Evolutionary conservation across 73 alveolate species (phyloP), one percentile per base, ranked within the genome.

Genomic region (Stentor roeselii): DNA sequence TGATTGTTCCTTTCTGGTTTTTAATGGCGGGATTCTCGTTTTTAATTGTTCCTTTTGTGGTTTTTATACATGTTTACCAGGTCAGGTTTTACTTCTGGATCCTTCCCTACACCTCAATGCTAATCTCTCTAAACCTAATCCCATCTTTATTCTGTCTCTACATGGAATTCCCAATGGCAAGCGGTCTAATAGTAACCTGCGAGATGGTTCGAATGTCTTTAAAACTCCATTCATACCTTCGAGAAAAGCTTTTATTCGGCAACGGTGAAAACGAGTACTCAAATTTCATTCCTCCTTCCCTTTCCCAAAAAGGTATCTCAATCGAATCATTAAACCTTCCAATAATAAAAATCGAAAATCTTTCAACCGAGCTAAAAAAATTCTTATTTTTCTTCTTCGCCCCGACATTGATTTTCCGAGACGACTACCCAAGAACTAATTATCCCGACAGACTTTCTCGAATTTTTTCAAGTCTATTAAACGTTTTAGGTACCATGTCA

Each of bases 371-470:
- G 85, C 36, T 93, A 14, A 3, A 76, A 3, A 83, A 90, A 60
- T 91, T 60, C 82, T 83, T 90, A 31, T 94, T 88, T 85, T 94
- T 88, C 91, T 91, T 93, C 78, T 88, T 92, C 75, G 91, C 94
- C 60, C 98, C 98, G 3, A 93, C 97, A 39, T 87, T 94, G 21
- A 78, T 94, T 3, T 94, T 89, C 86, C 84, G 98, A 87, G 98
- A 94, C 80, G 37, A 82, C 39, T 94, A 94, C 67, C 89, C 80
- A 27, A 67, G 84, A 3, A 82, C 83, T 34, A 88, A 88, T 3
- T 85, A 90, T 36, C 59, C 82, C 37, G 67, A 86, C 35, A 89
- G 94, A 38, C 84, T 60, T 59, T 59, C 39, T 11, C 60, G 76
- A 0, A 82, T 91, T 3, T 3, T 87, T 30, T 59, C 59, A 31